Percentiles rank a stretch among this genome's conserved stretches.
These are phyloP conservation scores for Chalciporus piperatus DNA, from an alignment of 768 basidiomycete genomes.

Conservation along the genomic window DNA sequence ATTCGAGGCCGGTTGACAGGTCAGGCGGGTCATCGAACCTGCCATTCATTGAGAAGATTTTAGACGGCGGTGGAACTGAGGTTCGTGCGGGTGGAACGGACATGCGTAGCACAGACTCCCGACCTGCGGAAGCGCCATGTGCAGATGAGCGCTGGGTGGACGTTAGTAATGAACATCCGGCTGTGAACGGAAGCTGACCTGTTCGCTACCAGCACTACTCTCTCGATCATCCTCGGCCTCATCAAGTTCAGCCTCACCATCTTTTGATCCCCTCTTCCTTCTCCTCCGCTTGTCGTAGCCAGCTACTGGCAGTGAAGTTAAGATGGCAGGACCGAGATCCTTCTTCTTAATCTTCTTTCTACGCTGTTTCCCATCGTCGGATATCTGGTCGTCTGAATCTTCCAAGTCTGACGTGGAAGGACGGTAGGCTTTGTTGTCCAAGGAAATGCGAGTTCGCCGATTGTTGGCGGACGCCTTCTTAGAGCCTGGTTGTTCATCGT, in stretches of 20 bases:
- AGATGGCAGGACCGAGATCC: conserved; percentile 49
- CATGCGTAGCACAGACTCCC: conserved; percentile 29
- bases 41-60: conserved; percentile 16
- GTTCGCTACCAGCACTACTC: conserved; percentile 33
- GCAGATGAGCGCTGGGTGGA: conserved; percentile 23
- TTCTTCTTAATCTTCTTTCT: conserved; percentile 50
- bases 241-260: conserved; percentile 32
- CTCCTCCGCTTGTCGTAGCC: conserved; percentile 59
- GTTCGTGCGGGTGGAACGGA: conserved; percentile 39
- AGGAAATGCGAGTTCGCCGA: conserved; percentile 62
- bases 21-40: conserved; percentile 31
- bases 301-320: conserved; percentile 67
- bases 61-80: conserved; percentile 41
- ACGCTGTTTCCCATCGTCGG: conserved; percentile 50
- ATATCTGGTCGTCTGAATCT: conserved; percentile 59
- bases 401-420: conserved; percentile 66
- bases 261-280: conserved; percentile 49
- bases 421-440: conserved; percentile 80
- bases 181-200: conserved; percentile 37
- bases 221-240: conserved; percentile 52
- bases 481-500: conserved; percentile 26
- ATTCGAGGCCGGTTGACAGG: conserved; percentile 49
- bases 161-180: conserved; percentile 8
- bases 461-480: conserved; percentile 34
- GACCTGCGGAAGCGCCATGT: conserved; percentile 34